Percentiles rank a stretch among this genome's conserved stretches.
Evolutionary conservation across 2,329 filamentous ascomycete species (phyloP).

Genomic region (Chlorencoelia australis): DNA sequence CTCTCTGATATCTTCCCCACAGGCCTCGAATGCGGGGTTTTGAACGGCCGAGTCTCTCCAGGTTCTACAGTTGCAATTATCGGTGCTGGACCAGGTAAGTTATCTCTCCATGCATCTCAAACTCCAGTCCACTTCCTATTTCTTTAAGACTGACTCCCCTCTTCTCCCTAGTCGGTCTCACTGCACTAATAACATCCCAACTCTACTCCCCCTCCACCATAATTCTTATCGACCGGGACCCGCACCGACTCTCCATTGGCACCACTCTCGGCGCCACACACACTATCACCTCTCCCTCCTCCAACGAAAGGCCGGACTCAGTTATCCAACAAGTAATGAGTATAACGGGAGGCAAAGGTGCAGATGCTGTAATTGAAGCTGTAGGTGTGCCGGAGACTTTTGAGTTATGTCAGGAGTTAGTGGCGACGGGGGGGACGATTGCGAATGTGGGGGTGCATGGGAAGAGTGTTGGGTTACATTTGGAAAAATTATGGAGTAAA

Average conservation of each 20-base stretch:
- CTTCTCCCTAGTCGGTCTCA: too few relatives aligned
- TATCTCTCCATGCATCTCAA: too few relatives aligned
- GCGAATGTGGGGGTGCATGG: constrained; percentile 50
- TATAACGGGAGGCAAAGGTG: constrained; percentile 35
- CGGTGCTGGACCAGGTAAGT: constrained; percentile 38
- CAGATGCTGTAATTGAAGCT: constrained; percentile 46
- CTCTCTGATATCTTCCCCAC: constrained; percentile 48
- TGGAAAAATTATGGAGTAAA: constrained; percentile 43
- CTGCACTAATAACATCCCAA: constrained; percentile 38
- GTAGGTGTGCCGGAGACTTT: constrained; percentile 44
- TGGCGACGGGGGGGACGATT: constrained; percentile 41
- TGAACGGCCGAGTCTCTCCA: constrained; percentile 41
- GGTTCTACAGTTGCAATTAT: constrained; percentile 43
- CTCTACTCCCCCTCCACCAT: constrained; percentile 42
- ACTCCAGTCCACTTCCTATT: too few relatives aligned
- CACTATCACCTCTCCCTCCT: constrained; percentile 34
- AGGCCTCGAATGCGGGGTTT: constrained; percentile 42
- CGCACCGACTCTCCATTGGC: constrained; percentile 36
- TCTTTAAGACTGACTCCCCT: too few relatives aligned
- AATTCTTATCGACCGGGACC: constrained; percentile 41
- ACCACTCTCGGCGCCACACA: constrained; percentile 38
- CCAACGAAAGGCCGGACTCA: constrained; percentile 26
- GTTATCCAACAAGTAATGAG: constrained; percentile 24
- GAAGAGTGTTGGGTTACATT: constrained; percentile 36
- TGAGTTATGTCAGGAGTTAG: constrained; percentile 40